A percentile compares a stretch with the other conserved stretches of the same genome.
phyloP scores from a whole-genome alignment of 352 stramenopile genomes.

The Saprolegnia diclina region DNA sequence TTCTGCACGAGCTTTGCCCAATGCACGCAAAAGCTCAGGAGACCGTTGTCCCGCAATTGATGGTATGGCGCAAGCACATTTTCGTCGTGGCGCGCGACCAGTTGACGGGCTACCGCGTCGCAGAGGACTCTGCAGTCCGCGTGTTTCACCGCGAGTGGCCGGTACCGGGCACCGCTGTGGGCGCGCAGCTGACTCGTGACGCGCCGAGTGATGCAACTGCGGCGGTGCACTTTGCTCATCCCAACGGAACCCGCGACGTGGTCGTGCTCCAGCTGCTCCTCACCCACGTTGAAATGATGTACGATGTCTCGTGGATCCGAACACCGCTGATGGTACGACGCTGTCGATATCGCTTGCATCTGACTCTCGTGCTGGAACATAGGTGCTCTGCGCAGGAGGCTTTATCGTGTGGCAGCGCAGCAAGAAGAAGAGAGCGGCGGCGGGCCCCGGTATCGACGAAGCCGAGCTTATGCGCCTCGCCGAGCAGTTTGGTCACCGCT shows the following conservation, averaged over 20 bases:
- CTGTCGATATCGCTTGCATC: neutral
- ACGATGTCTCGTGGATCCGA: slow-evolving; percentile 12
- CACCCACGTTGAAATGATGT: neutral
- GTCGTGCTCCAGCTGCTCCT: slow-evolving; percentile 8
- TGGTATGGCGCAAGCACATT: neutral
- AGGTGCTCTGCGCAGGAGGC: slow-evolving; percentile 20
- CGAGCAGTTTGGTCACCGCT: slow-evolving; percentile 4
- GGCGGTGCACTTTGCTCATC: neutral
- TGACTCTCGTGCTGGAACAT: neutral
- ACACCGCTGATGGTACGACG: slow-evolving; percentile 18
- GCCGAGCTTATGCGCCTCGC: slow-evolving; percentile 20
- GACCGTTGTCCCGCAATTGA: neutral
- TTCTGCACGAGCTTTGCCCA: neutral
- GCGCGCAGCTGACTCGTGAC: neutral
- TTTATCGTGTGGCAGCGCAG: slow-evolving; percentile 26
- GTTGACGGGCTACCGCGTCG: slow-evolving; percentile 6
- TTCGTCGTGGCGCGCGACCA: neutral
- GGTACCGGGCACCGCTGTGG: neutral
- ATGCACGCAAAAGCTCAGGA: neutral
- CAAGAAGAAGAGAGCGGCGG: slow-evolving; percentile 9
- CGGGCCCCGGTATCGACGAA: slow-evolving; percentile 13
- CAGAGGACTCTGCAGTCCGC: neutral
- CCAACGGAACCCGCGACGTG: slow-evolving; percentile 6
- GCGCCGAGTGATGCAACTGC: neutral
- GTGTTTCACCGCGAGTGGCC: neutral